Conservation (phyloP, 1,284 basidiomycete species). For the Vanrija sp. region DNA sequence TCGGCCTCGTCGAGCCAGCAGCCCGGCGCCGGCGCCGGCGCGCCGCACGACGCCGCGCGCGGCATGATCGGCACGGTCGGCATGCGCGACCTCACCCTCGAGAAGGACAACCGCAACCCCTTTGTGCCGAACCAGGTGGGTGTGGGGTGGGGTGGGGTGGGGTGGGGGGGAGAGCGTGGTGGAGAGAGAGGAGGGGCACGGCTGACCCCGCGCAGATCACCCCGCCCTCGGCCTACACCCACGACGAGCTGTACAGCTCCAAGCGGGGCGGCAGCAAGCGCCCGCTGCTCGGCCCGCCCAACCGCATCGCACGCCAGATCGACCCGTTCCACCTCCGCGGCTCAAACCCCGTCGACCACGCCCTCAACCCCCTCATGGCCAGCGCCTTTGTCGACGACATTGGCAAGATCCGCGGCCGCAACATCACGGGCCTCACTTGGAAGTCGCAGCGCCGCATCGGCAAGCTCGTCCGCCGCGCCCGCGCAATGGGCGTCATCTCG, state of each 20-base stretch:
- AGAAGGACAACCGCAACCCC: slow-evolving; percentile 1
- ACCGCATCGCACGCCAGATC: slow-evolving; percentile 27
- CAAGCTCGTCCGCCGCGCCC: slow-evolving; percentile 85
- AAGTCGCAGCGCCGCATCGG: slow-evolving; percentile 74
- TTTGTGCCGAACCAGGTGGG: slow-evolving; percentile 10
- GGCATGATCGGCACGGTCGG: slow-evolving; percentile 15
- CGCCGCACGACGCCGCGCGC: slow-evolving; percentile 7
- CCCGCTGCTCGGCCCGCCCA: slow-evolving; percentile 40
- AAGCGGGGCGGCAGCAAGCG: slow-evolving; percentile 7
- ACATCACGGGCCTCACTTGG: slow-evolving; percentile 70
- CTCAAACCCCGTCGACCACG: slow-evolving; percentile 35
- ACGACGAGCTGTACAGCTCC: slow-evolving; percentile 16
- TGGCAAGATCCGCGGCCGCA: slow-evolving; percentile 75
- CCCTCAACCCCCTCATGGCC: slow-evolving; percentile 63
- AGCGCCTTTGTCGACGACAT: slow-evolving; percentile 70
- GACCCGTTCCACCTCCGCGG: slow-evolving; percentile 44
- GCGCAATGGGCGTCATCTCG: slow-evolving; percentile 87
- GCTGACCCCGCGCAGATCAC: slow-evolving; percentile 5
- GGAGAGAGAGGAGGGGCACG: no score
- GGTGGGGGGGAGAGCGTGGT: no score
- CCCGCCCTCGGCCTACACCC: slow-evolving; percentile 13
- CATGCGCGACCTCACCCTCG: slow-evolving; percentile 1
- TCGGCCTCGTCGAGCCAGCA: not conserved
- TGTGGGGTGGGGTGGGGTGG: not conserved
- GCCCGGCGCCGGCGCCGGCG: not conserved